These are phyloP conservation scores for Lathyrus aphaca DNA, from an alignment of 306 rosid genomes.

Conservation along the genomic window DNA sequence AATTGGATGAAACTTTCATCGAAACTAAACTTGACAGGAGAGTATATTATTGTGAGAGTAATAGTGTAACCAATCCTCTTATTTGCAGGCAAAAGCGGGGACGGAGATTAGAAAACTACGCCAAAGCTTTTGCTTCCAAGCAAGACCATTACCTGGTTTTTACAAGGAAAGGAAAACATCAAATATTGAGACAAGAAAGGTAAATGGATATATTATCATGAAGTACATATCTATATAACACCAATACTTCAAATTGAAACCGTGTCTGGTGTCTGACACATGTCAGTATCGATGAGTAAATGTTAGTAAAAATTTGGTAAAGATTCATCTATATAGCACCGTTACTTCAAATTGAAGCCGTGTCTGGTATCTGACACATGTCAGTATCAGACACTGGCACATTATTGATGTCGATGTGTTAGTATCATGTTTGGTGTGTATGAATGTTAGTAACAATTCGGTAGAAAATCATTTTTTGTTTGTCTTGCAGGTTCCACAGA, in stretches of 20 bases:
- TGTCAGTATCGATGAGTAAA: background rate
- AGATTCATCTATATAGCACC: background rate
- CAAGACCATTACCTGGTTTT: constrained; percentile 91
- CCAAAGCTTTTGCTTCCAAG: constrained; percentile 88
- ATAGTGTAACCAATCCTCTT: background rate
- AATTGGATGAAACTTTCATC: background rate
- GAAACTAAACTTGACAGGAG: background rate
- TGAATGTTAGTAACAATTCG: background rate
- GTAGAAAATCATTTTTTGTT: background rate
- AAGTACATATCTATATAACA: background rate
- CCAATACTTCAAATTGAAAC: background rate
- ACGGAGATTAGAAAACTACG: constrained; percentile 70
- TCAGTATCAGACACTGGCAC: background rate
- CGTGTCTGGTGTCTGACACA: background rate
- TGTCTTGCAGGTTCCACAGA: constrained; percentile 49
- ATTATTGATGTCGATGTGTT: background rate
- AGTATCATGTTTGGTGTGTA: background rate
- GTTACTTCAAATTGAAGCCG: background rate
- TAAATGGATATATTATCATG: background rate
- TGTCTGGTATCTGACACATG: background rate
- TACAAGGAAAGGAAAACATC: constrained; percentile 70
- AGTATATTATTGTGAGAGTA: background rate
- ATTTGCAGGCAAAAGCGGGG: constrained; percentile 76
- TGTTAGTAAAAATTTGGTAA: background rate
- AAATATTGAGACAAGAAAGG: constrained; percentile 54